Evolutionary conservation across 768 basidiomycete species (phyloP).

Genomic region (Strobilomyces confusus): DNA sequence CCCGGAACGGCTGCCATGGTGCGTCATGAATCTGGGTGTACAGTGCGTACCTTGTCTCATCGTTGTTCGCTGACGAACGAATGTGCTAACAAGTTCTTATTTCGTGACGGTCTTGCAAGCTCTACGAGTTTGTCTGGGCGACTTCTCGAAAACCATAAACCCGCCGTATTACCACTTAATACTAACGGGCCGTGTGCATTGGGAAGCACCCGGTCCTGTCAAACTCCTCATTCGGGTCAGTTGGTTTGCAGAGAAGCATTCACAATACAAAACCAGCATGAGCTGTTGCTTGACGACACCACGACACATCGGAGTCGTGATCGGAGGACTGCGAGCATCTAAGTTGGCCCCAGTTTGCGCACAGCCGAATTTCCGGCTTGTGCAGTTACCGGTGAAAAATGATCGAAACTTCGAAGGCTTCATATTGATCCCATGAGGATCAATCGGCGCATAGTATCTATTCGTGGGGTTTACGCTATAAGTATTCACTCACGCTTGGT

Average conservation of each 20-base stretch:
- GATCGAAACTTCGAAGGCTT: neutral
- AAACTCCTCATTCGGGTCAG: neutral
- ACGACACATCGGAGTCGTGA: neutral
- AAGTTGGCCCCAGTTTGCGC: neutral
- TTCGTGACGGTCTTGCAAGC: neutral
- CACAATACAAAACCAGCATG: neutral
- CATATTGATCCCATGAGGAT: neutral
- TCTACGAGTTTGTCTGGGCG: neutral
- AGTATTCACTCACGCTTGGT: neutral
- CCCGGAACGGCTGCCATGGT: neutral
- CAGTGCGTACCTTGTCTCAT: neutral
- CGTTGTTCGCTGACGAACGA: neutral
- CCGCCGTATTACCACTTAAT: neutral
- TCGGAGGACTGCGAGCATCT: neutral
- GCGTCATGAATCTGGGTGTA: neutral
- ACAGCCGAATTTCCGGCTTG: neutral
- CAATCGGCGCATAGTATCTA: slow-evolving; percentile 1
- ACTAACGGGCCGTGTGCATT: neutral
- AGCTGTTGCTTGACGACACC: neutral
- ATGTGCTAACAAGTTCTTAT: neutral
- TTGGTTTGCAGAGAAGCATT: neutral
- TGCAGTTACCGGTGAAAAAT: slow-evolving; percentile 1
- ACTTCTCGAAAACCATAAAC: neutral
- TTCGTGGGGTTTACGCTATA: slow-evolving; percentile 1
- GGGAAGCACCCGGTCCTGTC: neutral